Evolutionary conservation across 805 yeast species (phyloP).

Genomic region (Cyberlindnera maritima): DNA sequence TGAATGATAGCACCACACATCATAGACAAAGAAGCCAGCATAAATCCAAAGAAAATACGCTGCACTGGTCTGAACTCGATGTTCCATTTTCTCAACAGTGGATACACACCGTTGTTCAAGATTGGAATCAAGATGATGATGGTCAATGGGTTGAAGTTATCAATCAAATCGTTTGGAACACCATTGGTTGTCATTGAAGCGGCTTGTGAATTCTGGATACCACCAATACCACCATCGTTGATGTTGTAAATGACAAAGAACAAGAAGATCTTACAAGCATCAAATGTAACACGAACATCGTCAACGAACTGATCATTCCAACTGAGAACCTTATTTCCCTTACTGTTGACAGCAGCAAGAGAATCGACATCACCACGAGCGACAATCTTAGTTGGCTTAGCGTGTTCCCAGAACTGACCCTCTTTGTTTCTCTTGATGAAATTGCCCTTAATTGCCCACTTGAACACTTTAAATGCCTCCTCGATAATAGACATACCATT

Average conservation of each 20-base stretch:
- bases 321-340: constrained; percentile 29
- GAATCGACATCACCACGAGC: constrained; percentile 34
- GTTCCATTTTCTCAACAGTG: constrained; percentile 44
- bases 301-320: constrained; percentile 76
- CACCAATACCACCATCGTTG: constrained; percentile 64
- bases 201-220: constrained; percentile 46
- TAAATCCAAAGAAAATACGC: constrained; percentile 68
- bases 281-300: constrained; percentile 61
- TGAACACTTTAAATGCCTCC: constrained; percentile 40
- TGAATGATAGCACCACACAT: constrained; percentile 52
- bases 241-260: constrained; percentile 75
- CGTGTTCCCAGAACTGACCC: constrained; percentile 49
- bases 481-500: constrained; percentile 40
- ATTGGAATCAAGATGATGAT: constrained; percentile 77
- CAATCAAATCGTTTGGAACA: constrained; percentile 77
- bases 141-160: constrained; percentile 72
- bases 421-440: constrained; percentile 39
- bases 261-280: constrained; percentile 72
- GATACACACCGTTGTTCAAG: constrained; percentile 56
- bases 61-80: constrained; percentile 66
- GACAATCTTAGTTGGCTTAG: constrained; percentile 56
- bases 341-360: constrained; percentile 16
- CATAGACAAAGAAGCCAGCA: constrained; percentile 46
- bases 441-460: constrained; percentile 40
- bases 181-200: constrained; percentile 73